phyloP scores from a whole-genome alignment of 257 asterid genomes.

The Solanum chiquidenum region DNA sequence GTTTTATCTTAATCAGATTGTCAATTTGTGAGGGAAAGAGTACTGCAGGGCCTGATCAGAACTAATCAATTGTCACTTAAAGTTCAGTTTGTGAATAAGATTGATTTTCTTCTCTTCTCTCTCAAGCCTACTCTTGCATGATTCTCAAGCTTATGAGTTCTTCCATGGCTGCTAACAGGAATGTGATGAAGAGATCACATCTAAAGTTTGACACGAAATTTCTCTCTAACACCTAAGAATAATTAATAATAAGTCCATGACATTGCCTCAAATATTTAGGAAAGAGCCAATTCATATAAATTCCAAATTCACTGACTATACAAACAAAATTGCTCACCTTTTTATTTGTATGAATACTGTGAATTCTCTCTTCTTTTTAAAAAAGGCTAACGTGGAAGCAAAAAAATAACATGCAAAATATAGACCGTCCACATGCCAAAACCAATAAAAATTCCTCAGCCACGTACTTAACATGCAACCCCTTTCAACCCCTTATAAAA shows the following conservation, averaged over 20 bases:
- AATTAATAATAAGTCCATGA: background rate
- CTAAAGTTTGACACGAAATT: background rate
- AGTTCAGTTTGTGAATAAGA: too few species aligned
- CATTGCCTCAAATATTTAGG: background rate
- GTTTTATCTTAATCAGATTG: too few species aligned
- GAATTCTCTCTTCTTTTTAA: too few species aligned
- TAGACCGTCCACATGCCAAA: background rate
- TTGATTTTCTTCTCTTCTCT: too few species aligned
- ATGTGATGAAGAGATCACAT: background rate
- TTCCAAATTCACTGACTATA: background rate
- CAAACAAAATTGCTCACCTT: background rate
- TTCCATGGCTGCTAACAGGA: too few species aligned
- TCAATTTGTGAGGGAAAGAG: too few species aligned
- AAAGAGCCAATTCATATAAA: background rate
- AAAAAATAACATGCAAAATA: background rate
- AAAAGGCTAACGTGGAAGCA: background rate
- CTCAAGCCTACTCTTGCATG: too few species aligned
- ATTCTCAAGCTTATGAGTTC: too few species aligned
- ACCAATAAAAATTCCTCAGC: background rate
- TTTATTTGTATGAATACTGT: background rate
- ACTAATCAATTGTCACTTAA: rapidly evolving
- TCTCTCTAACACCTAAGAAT: background rate
- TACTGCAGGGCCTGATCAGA: too few species aligned
- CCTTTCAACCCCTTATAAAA: background rate
- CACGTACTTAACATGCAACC: constrained; percentile 29